A percentile compares a stretch with the other conserved stretches of the same genome.
Conservation (phyloP, 805 yeast species). For the Barnettozyma californica region DNA sequence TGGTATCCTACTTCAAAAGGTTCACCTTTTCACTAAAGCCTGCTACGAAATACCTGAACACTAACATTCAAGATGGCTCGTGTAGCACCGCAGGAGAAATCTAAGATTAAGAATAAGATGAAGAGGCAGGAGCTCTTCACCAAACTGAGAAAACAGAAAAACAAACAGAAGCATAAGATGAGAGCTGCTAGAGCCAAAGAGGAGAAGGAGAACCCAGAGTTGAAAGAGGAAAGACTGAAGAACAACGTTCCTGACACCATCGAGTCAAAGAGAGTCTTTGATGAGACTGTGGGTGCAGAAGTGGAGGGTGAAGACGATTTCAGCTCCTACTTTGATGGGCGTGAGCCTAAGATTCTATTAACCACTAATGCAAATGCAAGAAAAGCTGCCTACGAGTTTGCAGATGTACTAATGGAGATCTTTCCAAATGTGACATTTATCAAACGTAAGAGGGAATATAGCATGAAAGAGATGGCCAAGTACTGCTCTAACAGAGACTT, state of each 20-base stretch:
- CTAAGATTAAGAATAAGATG: constrained; percentile 66
- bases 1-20: too few species aligned
- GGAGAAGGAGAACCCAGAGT: constrained; percentile 77
- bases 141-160: constrained; percentile 65
- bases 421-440: constrained; percentile 83
- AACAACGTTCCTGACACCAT: constrained; percentile 25
- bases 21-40: too few species aligned
- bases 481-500: constrained; percentile 77
- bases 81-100: constrained; percentile 26
- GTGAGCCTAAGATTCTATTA: constrained; percentile 73
- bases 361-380: constrained; percentile 88
- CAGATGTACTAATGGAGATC: constrained; percentile 77
- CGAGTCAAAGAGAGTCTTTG: constrained; percentile 26
- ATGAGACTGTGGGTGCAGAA: constrained; percentile 24
- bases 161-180: constrained; percentile 69
- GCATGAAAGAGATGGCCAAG: constrained; percentile 81
- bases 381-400: constrained; percentile 84
- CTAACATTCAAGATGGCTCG: constrained; percentile 13
- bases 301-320: constrained; percentile 27
- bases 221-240: constrained; percentile 70
- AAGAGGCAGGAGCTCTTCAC: constrained; percentile 76
- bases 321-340: constrained; percentile 25
- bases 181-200: constrained; percentile 83
- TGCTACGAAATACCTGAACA: neutral
- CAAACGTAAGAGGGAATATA: constrained; percentile 79